Base-by-base conservation (phyloP, 2,329 filamentous ascomycete species). In the Aureobasidium zeae region DNA sequence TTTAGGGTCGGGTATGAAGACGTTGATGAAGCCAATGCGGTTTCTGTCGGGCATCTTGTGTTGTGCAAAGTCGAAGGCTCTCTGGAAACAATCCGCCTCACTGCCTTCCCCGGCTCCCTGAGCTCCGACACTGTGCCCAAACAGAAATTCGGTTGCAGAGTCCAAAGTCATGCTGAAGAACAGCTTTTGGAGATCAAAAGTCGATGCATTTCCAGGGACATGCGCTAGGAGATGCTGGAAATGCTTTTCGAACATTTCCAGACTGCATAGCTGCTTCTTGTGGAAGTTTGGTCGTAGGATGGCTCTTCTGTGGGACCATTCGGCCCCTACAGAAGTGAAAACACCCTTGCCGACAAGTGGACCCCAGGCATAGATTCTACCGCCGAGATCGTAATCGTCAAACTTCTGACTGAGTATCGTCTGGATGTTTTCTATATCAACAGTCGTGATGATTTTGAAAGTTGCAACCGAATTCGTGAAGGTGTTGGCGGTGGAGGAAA, bases 121-220 rank as follows among this genome's bases (percentile, higher is more conserved):
- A 11, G 48, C 46, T 10, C 48, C 46, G 6, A 49, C 51, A 10
- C 48, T 49, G 29, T 73, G 63, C 3, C 79, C 79, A 24, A 82
- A 76, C 4, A 83, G 60, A 47, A 83, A 79, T 24, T 79, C 76
- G 0, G 77, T 82, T 0, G 77, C 74, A 0, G 76, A 73, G 47
- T 83, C 79, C 13, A 83, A 64, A 0, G 77, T 79, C 54, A 81
- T 67, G 37, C 71, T 68, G 52, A 79, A 79, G 53, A 82, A 78
- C 3, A 81, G 59, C 8, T 72, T 67, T 55, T 77, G 73, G 20
- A 83, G 61, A 50, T 83, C 74, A 5, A 82, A 66, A 0, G 67
- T 69, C 2, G 64, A 60, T 37, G 77, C 69, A 46, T 73, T 63
- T 0, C 56, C 56, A 0, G 77, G 76, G 6, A 85, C 67, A 17